phyloP scores from a whole-genome alignment of 2,329 filamentous ascomycete genomes.

The Mycosphaerella sp. region DNA sequence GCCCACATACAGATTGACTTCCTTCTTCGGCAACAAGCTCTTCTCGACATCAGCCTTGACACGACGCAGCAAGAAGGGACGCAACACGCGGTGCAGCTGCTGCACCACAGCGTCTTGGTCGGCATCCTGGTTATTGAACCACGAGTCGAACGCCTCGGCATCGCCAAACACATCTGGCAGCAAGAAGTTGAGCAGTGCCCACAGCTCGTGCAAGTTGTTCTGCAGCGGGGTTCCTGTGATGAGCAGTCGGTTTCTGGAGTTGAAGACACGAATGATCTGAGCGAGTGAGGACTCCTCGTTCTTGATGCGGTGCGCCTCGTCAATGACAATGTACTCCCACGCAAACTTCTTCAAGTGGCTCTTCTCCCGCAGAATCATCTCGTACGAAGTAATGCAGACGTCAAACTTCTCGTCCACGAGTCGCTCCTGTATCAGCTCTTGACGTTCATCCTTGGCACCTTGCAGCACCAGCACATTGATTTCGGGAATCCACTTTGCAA shows the following conservation, averaged over 20 bases:
- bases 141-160: slow-evolving; percentile 92
- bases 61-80: slow-evolving; percentile 88
- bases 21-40: slow-evolving; percentile 93
- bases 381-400: slow-evolving; percentile 96
- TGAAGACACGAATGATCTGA: slow-evolving; percentile 93
- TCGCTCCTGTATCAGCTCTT: slow-evolving; percentile 79
- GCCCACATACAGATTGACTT: slow-evolving; percentile 91
- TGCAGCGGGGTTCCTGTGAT: slow-evolving; percentile 96
- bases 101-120: slow-evolving; percentile 96
- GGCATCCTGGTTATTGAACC: slow-evolving; percentile 85
- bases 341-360: slow-evolving; percentile 92
- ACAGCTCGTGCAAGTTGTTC: slow-evolving; percentile 96
- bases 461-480: slow-evolving; percentile 91
- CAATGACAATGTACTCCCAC: slow-evolving; percentile 99
- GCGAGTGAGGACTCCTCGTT: slow-evolving; percentile 97
- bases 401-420: slow-evolving; percentile 95
- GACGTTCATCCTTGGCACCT: slow-evolving; percentile 88
- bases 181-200: slow-evolving; percentile 94
- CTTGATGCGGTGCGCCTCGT: slow-evolving; percentile 97
- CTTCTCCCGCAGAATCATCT: slow-evolving; percentile 97
- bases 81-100: slow-evolving; percentile 85
- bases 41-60: slow-evolving; percentile 99
- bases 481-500: slow-evolving; percentile 88
- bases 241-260: slow-evolving; percentile 86
- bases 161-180: slow-evolving; percentile 98